Evolutionary conservation across 257 asterid genomes (phyloP).

Genomic region (Gentiana straminea): DNA sequence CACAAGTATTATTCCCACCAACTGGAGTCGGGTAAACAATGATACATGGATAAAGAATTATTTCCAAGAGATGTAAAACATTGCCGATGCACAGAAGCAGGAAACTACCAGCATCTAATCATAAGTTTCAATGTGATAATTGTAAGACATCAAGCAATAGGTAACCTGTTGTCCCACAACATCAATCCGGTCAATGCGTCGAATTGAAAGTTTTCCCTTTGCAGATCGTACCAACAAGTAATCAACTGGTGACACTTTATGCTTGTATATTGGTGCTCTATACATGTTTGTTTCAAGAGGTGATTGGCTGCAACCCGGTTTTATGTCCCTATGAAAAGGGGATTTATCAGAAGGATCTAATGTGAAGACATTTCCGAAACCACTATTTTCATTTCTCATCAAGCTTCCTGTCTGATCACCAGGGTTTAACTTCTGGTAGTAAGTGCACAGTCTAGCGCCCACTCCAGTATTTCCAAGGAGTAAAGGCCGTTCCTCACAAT

Average conservation of each 20-base stretch:
- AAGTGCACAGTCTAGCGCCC: conserved; percentile 98
- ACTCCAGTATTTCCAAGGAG: conserved; percentile 91
- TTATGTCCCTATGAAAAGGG: conserved; percentile 95
- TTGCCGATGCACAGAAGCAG: too few relatives aligned
- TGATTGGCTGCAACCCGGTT: conserved; percentile 83
- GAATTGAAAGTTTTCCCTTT: conserved; percentile 95
- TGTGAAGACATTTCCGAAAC: conserved; percentile 68
- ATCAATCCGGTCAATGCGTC: conserved; percentile 96
- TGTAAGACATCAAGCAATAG: conserved; percentile 6
- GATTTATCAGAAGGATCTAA: conserved; percentile 98
- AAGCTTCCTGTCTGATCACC: conserved; percentile 64
- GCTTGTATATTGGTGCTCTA: conserved; percentile 89
- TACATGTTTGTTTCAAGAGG: conserved; percentile 95
- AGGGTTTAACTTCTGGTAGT: conserved; percentile 72
- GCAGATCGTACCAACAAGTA: conserved; percentile 92
- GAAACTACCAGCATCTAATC: too few relatives aligned
- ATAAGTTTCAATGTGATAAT: neutral
- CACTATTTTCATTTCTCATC: conserved; percentile 63
- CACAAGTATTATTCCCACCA: too few relatives aligned
- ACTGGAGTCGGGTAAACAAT: too few relatives aligned
- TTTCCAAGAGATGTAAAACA: too few relatives aligned
- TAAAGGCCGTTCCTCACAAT: conserved; percentile 97
- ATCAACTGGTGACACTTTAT: conserved; percentile 81
- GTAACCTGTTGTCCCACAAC: conserved; percentile 97
- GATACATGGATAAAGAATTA: too few relatives aligned